phyloP scores from a whole-genome alignment of 2,329 filamentous ascomycete genomes.

The Passalora sequoiae region DNA sequence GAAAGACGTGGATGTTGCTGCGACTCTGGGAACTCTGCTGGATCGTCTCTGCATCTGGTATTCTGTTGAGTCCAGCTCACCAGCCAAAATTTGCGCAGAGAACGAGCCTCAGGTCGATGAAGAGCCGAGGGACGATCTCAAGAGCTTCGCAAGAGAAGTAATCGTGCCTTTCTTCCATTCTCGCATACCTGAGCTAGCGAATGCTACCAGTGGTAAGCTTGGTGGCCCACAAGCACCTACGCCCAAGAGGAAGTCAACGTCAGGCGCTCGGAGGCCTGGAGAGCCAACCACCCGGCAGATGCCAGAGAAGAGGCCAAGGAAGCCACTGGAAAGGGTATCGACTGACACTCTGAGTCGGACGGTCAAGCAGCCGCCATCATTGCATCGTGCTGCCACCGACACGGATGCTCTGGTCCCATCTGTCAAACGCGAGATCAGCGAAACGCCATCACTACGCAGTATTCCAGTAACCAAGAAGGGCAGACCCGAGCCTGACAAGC shows the following conservation, averaged over 20 bases:
- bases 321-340: conserved; percentile 58
- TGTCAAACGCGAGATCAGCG: conserved; percentile 65
- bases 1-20: conserved; percentile 61
- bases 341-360: conserved; percentile 51
- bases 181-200: conserved; percentile 66
- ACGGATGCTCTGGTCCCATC: conserved; percentile 49
- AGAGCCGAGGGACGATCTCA: conserved; percentile 55
- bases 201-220: conserved; percentile 67
- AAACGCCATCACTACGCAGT: conserved; percentile 50
- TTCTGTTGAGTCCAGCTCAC: conserved; percentile 62
- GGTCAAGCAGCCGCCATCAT: conserved; percentile 55
- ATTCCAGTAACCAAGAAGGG: conserved; percentile 34
- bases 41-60: conserved; percentile 82
- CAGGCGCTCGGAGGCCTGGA: conserved; percentile 38
- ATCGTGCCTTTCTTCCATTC: conserved; percentile 76
- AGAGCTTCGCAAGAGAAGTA: conserved; percentile 74
- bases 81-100: conserved; percentile 30
- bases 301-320: conserved; percentile 40
- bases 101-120: conserved; percentile 22
- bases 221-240: conserved; percentile 64
- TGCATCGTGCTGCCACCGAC: conserved; percentile 64
- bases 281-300: conserved; percentile 34
- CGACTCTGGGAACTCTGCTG: conserved; percentile 66
- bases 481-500: conserved; percentile 7
- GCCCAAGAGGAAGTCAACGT: conserved; percentile 48